Conservation (phyloP, 768 basidiomycete genomes). For the Trametes cinnabarina region DNA sequence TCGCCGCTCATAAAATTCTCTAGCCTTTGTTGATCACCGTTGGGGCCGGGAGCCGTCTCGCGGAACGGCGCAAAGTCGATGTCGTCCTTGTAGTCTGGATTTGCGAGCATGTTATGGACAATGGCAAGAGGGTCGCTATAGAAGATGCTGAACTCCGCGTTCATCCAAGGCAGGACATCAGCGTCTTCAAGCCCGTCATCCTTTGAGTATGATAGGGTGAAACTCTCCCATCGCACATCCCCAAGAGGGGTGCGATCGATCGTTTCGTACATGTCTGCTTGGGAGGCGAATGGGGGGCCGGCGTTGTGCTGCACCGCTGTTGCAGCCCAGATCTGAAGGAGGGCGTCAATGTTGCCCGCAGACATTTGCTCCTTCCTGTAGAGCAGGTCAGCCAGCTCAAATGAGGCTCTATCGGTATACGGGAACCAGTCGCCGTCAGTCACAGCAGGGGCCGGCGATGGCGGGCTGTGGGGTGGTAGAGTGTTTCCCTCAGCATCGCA, state of each 20-base stretch:
- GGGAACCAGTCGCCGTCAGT: constrained; percentile 15
- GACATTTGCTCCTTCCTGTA: constrained; percentile 13
- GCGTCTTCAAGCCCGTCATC: constrained; percentile 9
- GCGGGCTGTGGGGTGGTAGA: neutral
- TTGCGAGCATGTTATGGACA: constrained; percentile 23
- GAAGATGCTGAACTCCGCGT: constrained; percentile 23
- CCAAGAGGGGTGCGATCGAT: constrained; percentile 38
- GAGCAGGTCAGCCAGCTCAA: constrained; percentile 21
- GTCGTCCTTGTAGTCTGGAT: constrained; percentile 22
- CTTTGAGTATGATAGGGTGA: constrained; percentile 28
- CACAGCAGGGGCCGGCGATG: neutral
- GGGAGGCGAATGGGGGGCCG: constrained; percentile 26
- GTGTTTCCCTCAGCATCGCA: neutral
- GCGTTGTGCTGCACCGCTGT: constrained; percentile 5
- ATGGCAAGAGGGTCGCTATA: constrained; percentile 19
- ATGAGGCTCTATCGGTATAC: constrained; percentile 9
- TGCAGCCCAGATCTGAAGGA: constrained; percentile 25
- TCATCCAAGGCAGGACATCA: constrained; percentile 27
- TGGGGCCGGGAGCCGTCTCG: constrained; percentile 2
- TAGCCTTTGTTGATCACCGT: constrained; percentile 14
- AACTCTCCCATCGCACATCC: constrained; percentile 37
- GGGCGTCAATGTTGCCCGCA: constrained; percentile 14
- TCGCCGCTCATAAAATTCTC: constrained; percentile 28
- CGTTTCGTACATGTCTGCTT: constrained; percentile 31
- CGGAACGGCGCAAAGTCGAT: constrained; percentile 24